Percentiles rank a stretch among this genome's conserved stretches.
These are phyloP conservation scores for Adansonia gregorii DNA, from an alignment of 441 rosid genomes.

Conservation along the genomic window DNA sequence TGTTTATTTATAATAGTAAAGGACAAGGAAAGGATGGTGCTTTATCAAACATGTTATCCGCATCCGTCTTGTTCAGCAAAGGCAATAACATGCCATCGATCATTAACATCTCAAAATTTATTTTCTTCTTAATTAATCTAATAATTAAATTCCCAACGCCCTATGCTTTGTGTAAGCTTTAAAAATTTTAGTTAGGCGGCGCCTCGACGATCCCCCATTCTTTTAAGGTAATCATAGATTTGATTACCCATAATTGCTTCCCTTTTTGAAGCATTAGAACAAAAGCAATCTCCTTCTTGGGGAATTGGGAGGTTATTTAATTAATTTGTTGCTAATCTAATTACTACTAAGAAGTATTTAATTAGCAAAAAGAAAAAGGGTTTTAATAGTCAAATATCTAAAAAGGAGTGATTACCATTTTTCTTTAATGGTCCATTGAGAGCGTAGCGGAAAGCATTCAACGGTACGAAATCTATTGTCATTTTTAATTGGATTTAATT, in stretches of 20 bases:
- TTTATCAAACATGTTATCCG: neutral
- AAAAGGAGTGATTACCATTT: neutral
- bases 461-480: neutral
- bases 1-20: neutral
- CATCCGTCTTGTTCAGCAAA: neutral
- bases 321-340: neutral
- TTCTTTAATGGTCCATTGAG: neutral
- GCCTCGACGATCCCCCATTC: neutral
- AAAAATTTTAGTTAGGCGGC: neutral
- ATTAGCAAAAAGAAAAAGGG: neutral
- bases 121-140: neutral
- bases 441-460: neutral
- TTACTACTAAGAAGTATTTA: neutral
- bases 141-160: neutral
- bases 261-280: neutral
- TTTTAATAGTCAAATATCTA: neutral
- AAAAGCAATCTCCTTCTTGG: neutral
- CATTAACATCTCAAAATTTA: neutral
- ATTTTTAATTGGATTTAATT: neutral
- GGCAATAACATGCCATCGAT: slow-evolving; percentile 7
- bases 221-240: neutral
- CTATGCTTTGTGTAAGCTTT: neutral
- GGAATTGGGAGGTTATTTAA: neutral
- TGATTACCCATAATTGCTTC: neutral
- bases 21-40: neutral